Evolutionary conservation across 2,329 filamentous ascomycete species (phyloP), one percentile per base, ranked within the genome.

Genomic region (Shiraia bambusicola): DNA sequence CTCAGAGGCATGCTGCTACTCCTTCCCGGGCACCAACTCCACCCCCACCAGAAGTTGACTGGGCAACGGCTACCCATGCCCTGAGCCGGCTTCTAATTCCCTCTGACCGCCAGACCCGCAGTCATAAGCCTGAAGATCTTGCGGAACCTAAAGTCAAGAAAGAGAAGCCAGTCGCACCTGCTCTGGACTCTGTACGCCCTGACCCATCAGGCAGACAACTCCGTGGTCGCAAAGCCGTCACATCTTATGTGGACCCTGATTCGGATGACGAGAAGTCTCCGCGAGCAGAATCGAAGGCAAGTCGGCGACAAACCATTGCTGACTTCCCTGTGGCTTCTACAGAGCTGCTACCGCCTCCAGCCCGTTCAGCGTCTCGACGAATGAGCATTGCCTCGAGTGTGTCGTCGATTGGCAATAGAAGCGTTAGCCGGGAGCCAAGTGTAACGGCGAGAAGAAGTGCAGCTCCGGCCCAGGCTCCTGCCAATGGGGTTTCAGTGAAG

Each of bases 71-170:
- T n/a, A 80, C 88, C 0, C 81, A 88, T 56, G 90, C 95, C 63
- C 72, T 97, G 10, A 87, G 83, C 58, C 90, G 88, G 62, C 67
- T 94, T 4, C 78, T 97, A 15, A 86, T 96, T 42, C 93, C 92
- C 0, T 76, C 75, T 0, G 78, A 86, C 52, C 80, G 90, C 3
- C 82, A 89, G 54, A 90, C 86, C 0, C 77, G 77, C 37, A 95
- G 90, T 69, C 88, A 80, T 67, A 85, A 76, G 24, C 78, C 84
- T 7, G 87, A 94, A 54, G 90, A 96, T 32, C 76, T 97, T 6
- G 79, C 39, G 70, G 83, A 54, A 71, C 76, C 48, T 72, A 85
- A 56, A 74, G 79, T 56, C 9, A 76, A 74, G 59, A 75, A 75
- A 44, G 88, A 92, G 42, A 67, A 64, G 34, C 50, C 56, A 11